These are phyloP conservation scores for Moesziomyces sp. DNA, from an alignment of 1,284 basidiomycete species.

Conservation along the genomic window DNA sequence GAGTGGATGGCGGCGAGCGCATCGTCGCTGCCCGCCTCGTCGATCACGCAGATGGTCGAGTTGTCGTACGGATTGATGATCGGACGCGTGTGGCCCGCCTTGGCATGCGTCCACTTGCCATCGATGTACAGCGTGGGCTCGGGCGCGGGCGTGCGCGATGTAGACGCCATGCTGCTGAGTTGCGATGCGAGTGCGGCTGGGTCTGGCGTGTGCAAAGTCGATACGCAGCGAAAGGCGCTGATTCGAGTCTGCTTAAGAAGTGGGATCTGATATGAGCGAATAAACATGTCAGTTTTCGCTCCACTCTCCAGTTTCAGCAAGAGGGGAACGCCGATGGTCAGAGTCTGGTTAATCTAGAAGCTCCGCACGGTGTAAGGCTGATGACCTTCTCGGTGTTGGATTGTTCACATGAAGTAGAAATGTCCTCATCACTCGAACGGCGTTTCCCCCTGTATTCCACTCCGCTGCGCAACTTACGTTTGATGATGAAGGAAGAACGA, in stretches of 20 bases:
- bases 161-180: constrained; percentile 50
- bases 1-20: constrained; percentile 57
- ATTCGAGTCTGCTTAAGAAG: too few species aligned
- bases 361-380: constrained; percentile 46
- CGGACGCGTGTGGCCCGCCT: constrained; percentile 53
- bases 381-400: constrained; percentile 57
- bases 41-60: constrained; percentile 55
- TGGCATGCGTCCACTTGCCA: constrained; percentile 61
- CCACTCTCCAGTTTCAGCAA: too few species aligned
- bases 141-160: constrained; percentile 37
- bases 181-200: constrained; percentile 43
- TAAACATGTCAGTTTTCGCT: too few species aligned
- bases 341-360: constrained; percentile 55
- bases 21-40: constrained; percentile 61
- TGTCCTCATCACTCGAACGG: constrained; percentile 45
- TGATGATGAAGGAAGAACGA: not conserved
- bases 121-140: constrained; percentile 66
- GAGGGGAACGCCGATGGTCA: constrained; percentile 11
- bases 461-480: too few species aligned
- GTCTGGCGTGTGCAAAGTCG: constrained; percentile 7
- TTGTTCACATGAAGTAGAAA: constrained; percentile 55
- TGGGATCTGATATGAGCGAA: too few species aligned
- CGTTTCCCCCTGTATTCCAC: too few species aligned
- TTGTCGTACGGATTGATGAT: constrained; percentile 63
- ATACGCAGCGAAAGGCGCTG: not conserved